Evolutionary conservation across 805 yeast species (phyloP).

Genomic region (Kluyveromyces aestuarii): DNA sequence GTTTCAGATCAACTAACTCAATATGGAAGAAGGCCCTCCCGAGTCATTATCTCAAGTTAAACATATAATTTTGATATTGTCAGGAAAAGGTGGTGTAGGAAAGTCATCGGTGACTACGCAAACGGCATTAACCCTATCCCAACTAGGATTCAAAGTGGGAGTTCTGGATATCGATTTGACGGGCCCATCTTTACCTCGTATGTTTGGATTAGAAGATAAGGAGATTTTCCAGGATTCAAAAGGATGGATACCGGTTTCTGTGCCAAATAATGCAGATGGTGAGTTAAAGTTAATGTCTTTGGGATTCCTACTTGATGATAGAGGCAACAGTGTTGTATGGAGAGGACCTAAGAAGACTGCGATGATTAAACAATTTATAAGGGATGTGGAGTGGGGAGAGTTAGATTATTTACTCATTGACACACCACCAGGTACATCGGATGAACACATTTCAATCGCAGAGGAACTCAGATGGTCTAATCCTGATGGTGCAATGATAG

Average conservation of each 20-base stretch:
- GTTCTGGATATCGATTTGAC: constrained; percentile 92
- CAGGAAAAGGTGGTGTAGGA: constrained; percentile 98
- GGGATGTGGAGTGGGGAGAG: constrained; percentile 86
- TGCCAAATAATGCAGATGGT: constrained; percentile 27
- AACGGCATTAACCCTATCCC: constrained; percentile 70
- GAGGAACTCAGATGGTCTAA: constrained; percentile 66
- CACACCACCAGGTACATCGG: constrained; percentile 98
- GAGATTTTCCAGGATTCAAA: constrained; percentile 72
- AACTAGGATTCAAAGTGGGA: constrained; percentile 75
- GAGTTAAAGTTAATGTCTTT: constrained; percentile 69
- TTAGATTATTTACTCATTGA: constrained; percentile 73
- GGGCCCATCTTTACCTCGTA: constrained; percentile 92
- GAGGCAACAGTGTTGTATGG: constrained; percentile 95
- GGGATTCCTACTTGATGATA: constrained; percentile 74
- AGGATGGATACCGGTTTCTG: constrained; percentile 89
- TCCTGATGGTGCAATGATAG: constrained; percentile 90
- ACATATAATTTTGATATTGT: constrained; percentile 72
- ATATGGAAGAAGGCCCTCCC: constrained; percentile 13
- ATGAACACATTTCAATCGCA: constrained; percentile 94
- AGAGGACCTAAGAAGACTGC: constrained; percentile 98
- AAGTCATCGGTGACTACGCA: constrained; percentile 95
- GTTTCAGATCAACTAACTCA: constrained; percentile 4
- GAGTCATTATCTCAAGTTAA: constrained; percentile 43
- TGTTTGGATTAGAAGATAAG: constrained; percentile 80
- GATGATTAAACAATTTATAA: constrained; percentile 88